Evolutionary conservation across 2,329 filamentous ascomycete genomes (phyloP).

Genomic region (Fusarium goolgardi): DNA sequence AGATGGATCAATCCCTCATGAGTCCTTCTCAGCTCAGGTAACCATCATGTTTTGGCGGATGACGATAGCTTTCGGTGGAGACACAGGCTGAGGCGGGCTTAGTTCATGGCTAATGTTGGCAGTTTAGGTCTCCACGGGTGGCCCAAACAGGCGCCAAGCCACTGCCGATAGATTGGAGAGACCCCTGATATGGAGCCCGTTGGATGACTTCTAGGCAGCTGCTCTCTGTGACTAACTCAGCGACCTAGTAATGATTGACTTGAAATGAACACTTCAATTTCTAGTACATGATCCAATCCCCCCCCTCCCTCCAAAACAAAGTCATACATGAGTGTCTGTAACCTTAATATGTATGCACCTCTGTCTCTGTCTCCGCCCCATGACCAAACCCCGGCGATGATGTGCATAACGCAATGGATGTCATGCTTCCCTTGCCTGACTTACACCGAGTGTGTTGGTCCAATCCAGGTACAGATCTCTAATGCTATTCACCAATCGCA

Average conservation of each 20-base stretch:
- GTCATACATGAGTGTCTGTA: background rate
- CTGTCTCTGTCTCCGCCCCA: background rate
- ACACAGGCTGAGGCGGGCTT: conserved; percentile 9
- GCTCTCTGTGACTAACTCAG: background rate
- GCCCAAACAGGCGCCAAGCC: conserved; percentile 26
- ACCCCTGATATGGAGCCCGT: conserved; percentile 12
- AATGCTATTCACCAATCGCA: conserved; percentile 13
- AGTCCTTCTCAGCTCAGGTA: conserved; percentile 23
- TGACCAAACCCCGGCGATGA: conserved; percentile 27
- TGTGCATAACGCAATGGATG: conserved; percentile 28
- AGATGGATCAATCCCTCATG: conserved; percentile 21
- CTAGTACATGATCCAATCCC: background rate
- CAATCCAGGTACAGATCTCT: conserved; percentile 8
- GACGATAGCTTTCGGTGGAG: conserved; percentile 23
- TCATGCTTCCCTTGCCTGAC: conserved; percentile 7
- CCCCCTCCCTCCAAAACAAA: background rate
- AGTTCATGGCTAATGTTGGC: conserved; percentile 3
- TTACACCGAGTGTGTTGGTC: conserved; percentile 22
- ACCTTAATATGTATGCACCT: background rate
- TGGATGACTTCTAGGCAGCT: background rate
- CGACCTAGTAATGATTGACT: too few relatives aligned
- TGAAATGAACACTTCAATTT: background rate
- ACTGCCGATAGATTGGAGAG: conserved; percentile 27
- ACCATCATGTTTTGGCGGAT: conserved; percentile 24
- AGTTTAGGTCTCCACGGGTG: conserved; percentile 9